Base-by-base conservation (phyloP, 768 basidiomycete species). In the Dentipellis fragilis region DNA sequence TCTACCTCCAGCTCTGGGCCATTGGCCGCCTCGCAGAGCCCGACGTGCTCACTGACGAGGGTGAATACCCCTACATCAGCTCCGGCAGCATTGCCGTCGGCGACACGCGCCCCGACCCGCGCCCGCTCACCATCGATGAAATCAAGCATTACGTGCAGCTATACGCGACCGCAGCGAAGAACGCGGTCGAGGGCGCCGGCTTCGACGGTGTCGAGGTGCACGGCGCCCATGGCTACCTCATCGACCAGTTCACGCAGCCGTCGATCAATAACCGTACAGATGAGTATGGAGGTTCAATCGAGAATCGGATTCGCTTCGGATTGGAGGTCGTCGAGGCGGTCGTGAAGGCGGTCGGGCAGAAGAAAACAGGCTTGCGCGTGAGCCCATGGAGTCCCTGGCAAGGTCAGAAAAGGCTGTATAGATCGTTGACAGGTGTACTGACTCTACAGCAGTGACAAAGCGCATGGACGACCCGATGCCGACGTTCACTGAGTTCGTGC, bases 271-370 rank as follows among this genome's bases (percentile, higher is more conserved):
- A 68, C 51, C 69, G 72, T 36, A 71, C 66, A n/a, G 73, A 75
- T 67, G 63, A 67, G 54, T 79, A 74, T 62, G 77, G 77, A 11
- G 77, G 77, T 2, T 67, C 65, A 23, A 58, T 75, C 50, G 75
- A 75, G 62, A 76, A 76, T 66, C 68, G 77, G 17, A 58, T 65
- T 0, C 65, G 73, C 4, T 74, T 78, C 66, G 53, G 63, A 2
- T 58, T 72, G 23, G 69, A 73, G 60, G 69, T 73, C 54, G 60
- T 71, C 40, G 65, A 72, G 22, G 71, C 71, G 14, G 64, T 73
- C 47, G 50, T 59, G 22, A 56, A 59, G 4, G 71, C 71, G 11
- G 63, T 73, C 51, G 75, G 75, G 4, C 59, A 65, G 22, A 66
- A 70, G 36, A 63, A 66, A 29, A 63, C 66, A 42, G 73, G 67